phyloP scores from a whole-genome alignment of 768 basidiomycete genomes.

The Calocybe cyanea region DNA sequence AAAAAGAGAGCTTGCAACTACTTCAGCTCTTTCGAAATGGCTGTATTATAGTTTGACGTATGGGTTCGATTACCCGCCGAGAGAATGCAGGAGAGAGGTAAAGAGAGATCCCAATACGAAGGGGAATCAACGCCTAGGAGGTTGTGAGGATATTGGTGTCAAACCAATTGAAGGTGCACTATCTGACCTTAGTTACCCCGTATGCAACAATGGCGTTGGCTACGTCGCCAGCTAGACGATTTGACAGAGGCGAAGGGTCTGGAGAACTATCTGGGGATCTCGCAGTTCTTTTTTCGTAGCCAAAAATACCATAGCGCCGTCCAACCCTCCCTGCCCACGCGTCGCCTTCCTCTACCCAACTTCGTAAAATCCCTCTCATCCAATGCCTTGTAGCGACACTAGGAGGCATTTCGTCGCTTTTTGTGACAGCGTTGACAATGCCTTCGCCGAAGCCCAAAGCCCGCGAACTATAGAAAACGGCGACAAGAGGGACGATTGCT shows the following conservation, averaged over 20 bases:
- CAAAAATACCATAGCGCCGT: conserved; percentile 75
- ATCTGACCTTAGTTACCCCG: conserved; percentile 68
- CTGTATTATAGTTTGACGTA: conserved; percentile 34
- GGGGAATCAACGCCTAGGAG: conserved; percentile 64
- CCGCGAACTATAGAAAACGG: conserved; percentile 68
- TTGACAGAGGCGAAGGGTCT: conserved; percentile 25
- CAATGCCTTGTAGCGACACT: conserved; percentile 25
- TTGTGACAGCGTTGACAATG: conserved; percentile 42
- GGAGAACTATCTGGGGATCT: conserved; percentile 23
- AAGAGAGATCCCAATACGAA: conserved; percentile 67
- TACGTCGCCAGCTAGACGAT: conserved; percentile 65
- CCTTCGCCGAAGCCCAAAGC: conserved; percentile 65
- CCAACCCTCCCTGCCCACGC: conserved; percentile 68
- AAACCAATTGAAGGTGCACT: no score
- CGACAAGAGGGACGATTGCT: conserved; percentile 70
- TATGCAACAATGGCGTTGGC: conserved; percentile 85
- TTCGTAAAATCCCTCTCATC: conserved; percentile 38
- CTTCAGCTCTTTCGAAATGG: conserved; percentile 24
- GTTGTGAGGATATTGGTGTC: background rate
- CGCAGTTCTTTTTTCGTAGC: conserved; percentile 54
- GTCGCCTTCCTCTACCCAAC: conserved; percentile 80
- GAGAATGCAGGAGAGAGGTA: conserved; percentile 75
- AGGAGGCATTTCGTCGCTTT: conserved; percentile 14
- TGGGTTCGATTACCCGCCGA: conserved; percentile 59
- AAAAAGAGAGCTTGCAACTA: conserved; percentile 2